Evolutionary conservation across 805 yeast species (phyloP), one percentile per base, ranked within the genome.

Genomic region (Lipomyces sp.): DNA sequence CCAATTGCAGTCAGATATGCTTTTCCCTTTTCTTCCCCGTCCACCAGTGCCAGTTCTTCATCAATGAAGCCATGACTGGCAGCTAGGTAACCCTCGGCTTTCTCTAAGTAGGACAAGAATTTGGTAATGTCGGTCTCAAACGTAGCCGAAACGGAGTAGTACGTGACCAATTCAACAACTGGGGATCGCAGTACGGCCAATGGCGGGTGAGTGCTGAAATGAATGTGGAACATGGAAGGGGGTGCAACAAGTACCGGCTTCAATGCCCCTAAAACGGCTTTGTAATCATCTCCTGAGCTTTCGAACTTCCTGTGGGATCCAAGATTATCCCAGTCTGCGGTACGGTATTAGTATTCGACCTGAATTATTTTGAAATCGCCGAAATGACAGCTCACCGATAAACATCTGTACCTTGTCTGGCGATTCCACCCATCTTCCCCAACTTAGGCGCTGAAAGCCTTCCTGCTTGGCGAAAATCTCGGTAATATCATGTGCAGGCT

Each of bases 271-370:
- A 30, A 30, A 1, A 50, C 54, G 54, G 54, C 54, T 15, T 24
- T 13, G 54, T 2, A 50, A 50, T 50, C 54, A 50, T 30, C 54
- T 50, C 54, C 54, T 1, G 54, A 50, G 7, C 32, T 2, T 6
- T 50, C 54, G 54, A 50, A 50, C 15, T 24, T 50, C 54, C 54
- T 50, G 54, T 50, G 54, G 54, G 54, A 50, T 50, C 24, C 54
- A 50, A 50, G 54, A 50, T 3, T 50, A 50, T 50, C 54, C 33
- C 54, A 50, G 54, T 50, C 54, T 50, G 33, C 54, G 24, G 54
- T 50, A 50, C 24, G 30, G 33, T 7, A 50, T 50, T 50, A 50
- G 53, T 50, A 11, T 18, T 32, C 53, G 53, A 50, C 18, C 32
- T 34, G 10, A 8, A 11, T 50, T 30, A 10, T 30, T 50, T 24